These are phyloP conservation scores for Eucalyptus sp. DNA, from an alignment of 345 rosid species.

Conservation along the genomic window DNA sequence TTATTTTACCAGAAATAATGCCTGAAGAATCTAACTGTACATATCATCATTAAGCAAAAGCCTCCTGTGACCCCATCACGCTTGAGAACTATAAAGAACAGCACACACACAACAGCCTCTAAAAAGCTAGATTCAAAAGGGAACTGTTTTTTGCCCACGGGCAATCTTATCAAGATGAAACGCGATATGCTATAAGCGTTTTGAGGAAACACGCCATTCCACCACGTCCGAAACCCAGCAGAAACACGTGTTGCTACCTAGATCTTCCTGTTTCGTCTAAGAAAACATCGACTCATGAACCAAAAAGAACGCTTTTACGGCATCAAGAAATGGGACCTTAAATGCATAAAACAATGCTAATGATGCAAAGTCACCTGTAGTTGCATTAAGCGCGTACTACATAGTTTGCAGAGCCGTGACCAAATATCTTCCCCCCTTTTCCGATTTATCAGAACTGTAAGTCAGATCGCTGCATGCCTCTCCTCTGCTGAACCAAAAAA, in stretches of 20 bases:
- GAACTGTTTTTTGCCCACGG: not conserved
- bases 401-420: not conserved
- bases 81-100: not conserved
- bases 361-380: not conserved
- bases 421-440: not conserved
- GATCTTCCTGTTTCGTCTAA: not conserved
- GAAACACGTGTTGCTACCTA: not conserved
- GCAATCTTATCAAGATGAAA: not conserved
- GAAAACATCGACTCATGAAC: not conserved
- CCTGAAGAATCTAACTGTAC: not conserved
- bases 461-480: not conserved
- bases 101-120: not conserved
- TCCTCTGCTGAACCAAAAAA: not conserved
- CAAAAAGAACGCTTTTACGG: not conserved
- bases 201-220: not conserved
- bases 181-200: not conserved
- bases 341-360: not conserved
- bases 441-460: not conserved
- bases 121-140: not conserved
- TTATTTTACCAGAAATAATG: not conserved
- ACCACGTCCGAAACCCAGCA: not conserved
- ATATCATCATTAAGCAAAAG: not conserved
- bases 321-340: not conserved
- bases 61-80: not conserved
- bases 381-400: not conserved